phyloP scores from a whole-genome alignment of 768 basidiomycete genomes.

The Piloderma croceum region DNA sequence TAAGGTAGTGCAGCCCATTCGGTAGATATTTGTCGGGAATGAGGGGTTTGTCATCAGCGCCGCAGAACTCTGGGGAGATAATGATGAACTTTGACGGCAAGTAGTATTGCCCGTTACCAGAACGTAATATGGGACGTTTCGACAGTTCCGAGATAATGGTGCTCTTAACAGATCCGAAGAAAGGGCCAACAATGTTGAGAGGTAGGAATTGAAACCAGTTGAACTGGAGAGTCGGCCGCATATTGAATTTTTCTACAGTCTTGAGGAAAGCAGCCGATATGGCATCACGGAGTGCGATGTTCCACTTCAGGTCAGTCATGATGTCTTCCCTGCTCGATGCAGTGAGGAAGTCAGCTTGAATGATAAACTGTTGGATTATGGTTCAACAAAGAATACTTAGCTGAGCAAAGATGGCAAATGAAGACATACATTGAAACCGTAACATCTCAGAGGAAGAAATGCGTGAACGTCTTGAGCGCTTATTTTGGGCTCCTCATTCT shows the following conservation, averaged over 20 bases:
- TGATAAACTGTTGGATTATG: conserved; percentile 15
- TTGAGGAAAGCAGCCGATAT: conserved; percentile 13
- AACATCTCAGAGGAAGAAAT: conserved; percentile 18
- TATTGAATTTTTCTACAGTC: conserved; percentile 10
- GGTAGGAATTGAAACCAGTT: conserved; percentile 21
- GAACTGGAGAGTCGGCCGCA: conserved; percentile 8
- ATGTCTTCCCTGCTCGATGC: conserved; percentile 21
- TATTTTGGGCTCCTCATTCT: conserved; percentile 8
- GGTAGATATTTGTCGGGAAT: background rate
- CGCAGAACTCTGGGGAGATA: background rate
- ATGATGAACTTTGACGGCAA: conserved; percentile 7
- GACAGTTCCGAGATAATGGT: conserved; percentile 2
- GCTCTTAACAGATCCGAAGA: conserved; percentile 8
- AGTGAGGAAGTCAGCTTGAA: conserved; percentile 25
- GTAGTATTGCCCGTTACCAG: conserved; percentile 4
- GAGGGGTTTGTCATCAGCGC: background rate
- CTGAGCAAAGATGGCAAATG: too few species aligned
- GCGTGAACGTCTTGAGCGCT: conserved; percentile 16
- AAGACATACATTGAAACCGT: conserved; percentile 19
- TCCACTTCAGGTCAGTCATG: conserved; percentile 15
- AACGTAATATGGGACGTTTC: conserved; percentile 8
- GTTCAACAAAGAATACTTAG: conserved; percentile 1
- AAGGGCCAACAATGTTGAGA: conserved; percentile 10
- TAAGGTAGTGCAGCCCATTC: background rate
- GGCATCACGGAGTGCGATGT: conserved; percentile 11